Base-by-base conservation (phyloP, 768 basidiomycete species). In the Pleurotus tuoliensis region DNA sequence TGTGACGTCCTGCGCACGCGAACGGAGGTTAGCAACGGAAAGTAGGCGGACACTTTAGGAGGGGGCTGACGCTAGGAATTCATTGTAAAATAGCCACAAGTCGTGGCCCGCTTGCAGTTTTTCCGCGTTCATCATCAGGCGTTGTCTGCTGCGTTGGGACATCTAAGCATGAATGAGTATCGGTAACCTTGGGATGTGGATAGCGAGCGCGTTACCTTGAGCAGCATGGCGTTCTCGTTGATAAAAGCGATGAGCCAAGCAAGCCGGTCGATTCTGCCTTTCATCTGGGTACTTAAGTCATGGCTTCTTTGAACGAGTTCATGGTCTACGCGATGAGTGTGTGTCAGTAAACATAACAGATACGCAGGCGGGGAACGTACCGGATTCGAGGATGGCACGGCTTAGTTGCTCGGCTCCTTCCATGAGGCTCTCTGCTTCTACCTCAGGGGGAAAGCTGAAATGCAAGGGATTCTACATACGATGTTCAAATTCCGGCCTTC, bases 181-280 rank as follows among this genome's bases (percentile, higher is more conserved):
- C 22, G 37, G 18, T 16, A 40, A 37, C 25, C 22, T 13, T 22
- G 18, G 50, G 49, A 12, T 55, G 24, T 8, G 20, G 38, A 51
- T 27, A 12, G 6, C 16, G n/a, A 25, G 59, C 7, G 16, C 56
- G 71, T 61, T 30, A 90, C 93, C 78, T 90, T 92, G 39, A 74
- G 75, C 37, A 95, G 73, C 4, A 87, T 87, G 0, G 82, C 86
- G 67, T 96, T 96, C 52, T 91, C 87, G 45, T 93, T 90, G 64
- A 97, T 90, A 67, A 94, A 96, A 22, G 79, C 80, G 61, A 96
- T 90, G n/a, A 98, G 76, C 79, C 90, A 92, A 54, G 83, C 84
- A 25, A 95, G 73, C 38, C 91, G 76, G 55, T 88, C 84, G 64
- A 87, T 87, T 25, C 92, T 82, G 40, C 83, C 84, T 4, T 78